Base-by-base conservation (phyloP, 257 asterid species). In the Haberlea rhodopensis region DNA sequence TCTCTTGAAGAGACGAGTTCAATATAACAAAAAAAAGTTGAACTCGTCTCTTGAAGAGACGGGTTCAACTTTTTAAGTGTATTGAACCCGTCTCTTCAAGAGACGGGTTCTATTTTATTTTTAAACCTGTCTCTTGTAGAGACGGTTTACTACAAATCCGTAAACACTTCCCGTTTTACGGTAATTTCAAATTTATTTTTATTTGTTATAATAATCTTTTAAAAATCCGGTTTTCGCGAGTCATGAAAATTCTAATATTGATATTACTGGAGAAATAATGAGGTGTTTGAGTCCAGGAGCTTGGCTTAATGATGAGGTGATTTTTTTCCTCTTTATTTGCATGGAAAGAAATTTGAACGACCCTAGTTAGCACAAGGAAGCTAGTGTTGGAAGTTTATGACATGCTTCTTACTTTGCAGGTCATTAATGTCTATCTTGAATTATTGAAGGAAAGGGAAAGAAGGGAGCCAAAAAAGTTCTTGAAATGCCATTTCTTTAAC, bases 231-330 rank as follows among this genome's bases (percentile, higher is more conserved):
- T 80, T 71, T 61, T 94, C 84, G 95, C 65, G 49, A 63, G 73
- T 60, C 99, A 90, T 77, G 69, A 73, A 34, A 79, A 68, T 57
- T 84, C 99, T 13, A 82, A 83, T 73, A 87, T 94, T 72, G 95
- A 87, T 69, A 84, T 90, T 52, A 81, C 85, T 66, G 99, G 88
- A 68, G 90, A 84, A 65, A 67, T 34, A 53, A 62, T 90, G 60
- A 97, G 77, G 79, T 90, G 99, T 74, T 81, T 94, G 86, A 69
- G 71, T 68, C 86, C 83, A 22, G 71, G 81, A 37, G 84, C 76
- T 29, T 94, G 99, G 99, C 87, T 94, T 77, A 94, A 90, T 74
- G 96, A 90, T 68, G 99, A 94, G 95, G 99, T 90, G n/a, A 27
- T 6, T 15, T 69, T 69, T 46, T 26, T 15, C n/a, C n/a, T 55